Base-by-base conservation (phyloP, 108 stramenopile species). In the Pseudonitzschia multistriata region DNA sequence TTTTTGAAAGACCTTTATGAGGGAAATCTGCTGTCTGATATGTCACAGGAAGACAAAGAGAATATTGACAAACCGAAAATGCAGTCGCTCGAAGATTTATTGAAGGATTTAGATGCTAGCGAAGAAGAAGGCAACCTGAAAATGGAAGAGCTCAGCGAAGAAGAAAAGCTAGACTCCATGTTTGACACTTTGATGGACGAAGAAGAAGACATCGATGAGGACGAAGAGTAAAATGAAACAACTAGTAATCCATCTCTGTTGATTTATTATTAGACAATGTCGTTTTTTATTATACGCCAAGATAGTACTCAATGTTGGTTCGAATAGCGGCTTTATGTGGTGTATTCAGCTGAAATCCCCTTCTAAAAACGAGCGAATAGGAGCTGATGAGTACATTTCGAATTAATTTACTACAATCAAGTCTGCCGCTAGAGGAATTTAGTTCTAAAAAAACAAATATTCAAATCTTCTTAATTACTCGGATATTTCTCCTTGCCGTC, bases 1-100 rank as follows among this genome's bases (percentile, higher is more conserved):
- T 99, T 99, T 77, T 81, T 99, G 75, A 93, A 95, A 67, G 99
- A 99, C 78, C 82, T 99, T 52, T 99, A 99, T 77, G 92, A 92
- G 7, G 99, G 99, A 49, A 99, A 96, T 35, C 81, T 99, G 66
- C 79, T 99, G 29, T 91, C 94, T 19, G 97, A 98, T 67, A 91
- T 97, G 79, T 89, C 96, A 19, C 95, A 98, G 70, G 81, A 89
- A 70, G 88, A 91, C 36, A 97, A 98, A 88, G 96, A 98, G 53
- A 87, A 96, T 65, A 97, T 99, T 78, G 97, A 99, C 81, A 96
- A 96, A 76, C 91, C 96, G 27, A 96, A 94, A 88, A 85, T 96
- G 79, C 93, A 88, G 36, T 89, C 92, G 17, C 75, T 98, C 48
- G 98, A 98, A 48, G 98, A 99, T 69, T 80, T 99, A 30, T 74